These are phyloP conservation scores for Castanea mollissima DNA, from an alignment of 306 rosid species.

Conservation along the genomic window DNA sequence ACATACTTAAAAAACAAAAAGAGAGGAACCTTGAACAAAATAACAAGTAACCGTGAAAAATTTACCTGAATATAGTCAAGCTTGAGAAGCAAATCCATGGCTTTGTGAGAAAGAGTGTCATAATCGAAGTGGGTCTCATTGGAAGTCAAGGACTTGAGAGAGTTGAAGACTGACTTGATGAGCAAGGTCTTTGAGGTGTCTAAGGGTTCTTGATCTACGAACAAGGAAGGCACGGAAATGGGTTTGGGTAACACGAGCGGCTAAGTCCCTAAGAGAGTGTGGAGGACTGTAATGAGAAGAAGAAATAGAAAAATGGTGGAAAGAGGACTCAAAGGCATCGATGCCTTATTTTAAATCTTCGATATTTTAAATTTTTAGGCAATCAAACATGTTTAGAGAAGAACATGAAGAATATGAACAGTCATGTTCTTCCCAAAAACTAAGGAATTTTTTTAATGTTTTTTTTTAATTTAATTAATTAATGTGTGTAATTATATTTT, in stretches of 20 bases:
- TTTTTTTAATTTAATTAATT: no score
- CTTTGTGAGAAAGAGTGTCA: conserved; percentile 45
- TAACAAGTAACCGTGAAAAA: background rate
- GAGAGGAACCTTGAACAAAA: background rate
- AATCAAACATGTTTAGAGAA: no score
- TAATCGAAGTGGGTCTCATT: conserved; percentile 38
- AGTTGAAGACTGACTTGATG: conserved; percentile 53
- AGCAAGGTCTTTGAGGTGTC: conserved; percentile 75
- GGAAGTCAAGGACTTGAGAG: conserved; percentile 54
- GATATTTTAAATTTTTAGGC: no score
- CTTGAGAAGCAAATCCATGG: conserved; percentile 59
- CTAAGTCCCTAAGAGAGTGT: conserved; percentile 56
- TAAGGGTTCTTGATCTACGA: conserved; percentile 77
- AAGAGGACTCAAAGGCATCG: no score
- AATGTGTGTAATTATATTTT: no score
- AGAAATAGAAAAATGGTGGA: conserved; percentile 3
- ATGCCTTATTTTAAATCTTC: no score
- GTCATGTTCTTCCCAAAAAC: no score
- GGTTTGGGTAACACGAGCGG: conserved; percentile 74
- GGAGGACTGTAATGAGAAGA: conserved; percentile 8
- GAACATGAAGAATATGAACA: no score
- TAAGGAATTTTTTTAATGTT: no score
- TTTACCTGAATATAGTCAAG: conserved; percentile 77
- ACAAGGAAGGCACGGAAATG: conserved; percentile 82
- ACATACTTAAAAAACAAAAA: no score